phyloP scores from a whole-genome alignment of 2,329 filamentous ascomycete species.

The Gremmenia infestans region DNA sequence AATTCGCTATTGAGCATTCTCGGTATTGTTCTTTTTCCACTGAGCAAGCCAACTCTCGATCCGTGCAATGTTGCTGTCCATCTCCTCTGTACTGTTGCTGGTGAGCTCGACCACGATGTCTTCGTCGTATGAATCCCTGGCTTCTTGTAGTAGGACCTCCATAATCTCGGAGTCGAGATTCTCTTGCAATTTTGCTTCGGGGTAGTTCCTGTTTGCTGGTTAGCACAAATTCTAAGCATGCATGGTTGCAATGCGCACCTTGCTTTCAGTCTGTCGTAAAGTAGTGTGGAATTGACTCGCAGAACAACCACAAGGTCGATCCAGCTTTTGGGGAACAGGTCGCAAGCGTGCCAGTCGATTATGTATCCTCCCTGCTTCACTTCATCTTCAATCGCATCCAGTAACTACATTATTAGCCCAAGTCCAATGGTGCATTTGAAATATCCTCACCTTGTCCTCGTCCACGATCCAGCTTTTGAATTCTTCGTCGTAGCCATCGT shows the following conservation, averaged over 20 bases:
- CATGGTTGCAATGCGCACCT: slow-evolving; percentile 44
- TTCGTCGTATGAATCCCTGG: slow-evolving; percentile 77
- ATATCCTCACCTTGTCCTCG: slow-evolving; percentile 74
- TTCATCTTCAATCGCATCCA: slow-evolving; percentile 85
- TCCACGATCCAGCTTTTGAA: slow-evolving; percentile 89
- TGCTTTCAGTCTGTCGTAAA: slow-evolving; percentile 78
- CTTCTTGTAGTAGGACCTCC: slow-evolving; percentile 88
- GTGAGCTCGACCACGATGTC: slow-evolving; percentile 84
- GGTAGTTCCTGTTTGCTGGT: slow-evolving; percentile 58
- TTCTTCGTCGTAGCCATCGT: slow-evolving; percentile 83
- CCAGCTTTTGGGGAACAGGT: slow-evolving; percentile 88
- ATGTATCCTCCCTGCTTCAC: slow-evolving; percentile 75
- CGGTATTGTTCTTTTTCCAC: slow-evolving; percentile 67
- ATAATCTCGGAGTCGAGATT: slow-evolving; percentile 98
- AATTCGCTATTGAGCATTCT: slow-evolving; percentile 11
- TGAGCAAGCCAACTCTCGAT: slow-evolving; percentile 76
- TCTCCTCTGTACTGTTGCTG: slow-evolving; percentile 77
- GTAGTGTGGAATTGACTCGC: slow-evolving; percentile 69
- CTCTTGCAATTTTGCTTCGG: slow-evolving; percentile 84
- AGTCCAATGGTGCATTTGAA: background rate
- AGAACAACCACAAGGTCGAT: slow-evolving; percentile 93
- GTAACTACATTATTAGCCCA: slow-evolving; percentile 47
- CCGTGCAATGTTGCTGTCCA: slow-evolving; percentile 82
- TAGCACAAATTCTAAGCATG: background rate
- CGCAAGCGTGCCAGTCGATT: slow-evolving; percentile 97